Evolutionary conservation across 2,329 filamentous ascomycete species (phyloP), one percentile per base, ranked within the genome.

Genomic region (Talaromyces sp.): DNA sequence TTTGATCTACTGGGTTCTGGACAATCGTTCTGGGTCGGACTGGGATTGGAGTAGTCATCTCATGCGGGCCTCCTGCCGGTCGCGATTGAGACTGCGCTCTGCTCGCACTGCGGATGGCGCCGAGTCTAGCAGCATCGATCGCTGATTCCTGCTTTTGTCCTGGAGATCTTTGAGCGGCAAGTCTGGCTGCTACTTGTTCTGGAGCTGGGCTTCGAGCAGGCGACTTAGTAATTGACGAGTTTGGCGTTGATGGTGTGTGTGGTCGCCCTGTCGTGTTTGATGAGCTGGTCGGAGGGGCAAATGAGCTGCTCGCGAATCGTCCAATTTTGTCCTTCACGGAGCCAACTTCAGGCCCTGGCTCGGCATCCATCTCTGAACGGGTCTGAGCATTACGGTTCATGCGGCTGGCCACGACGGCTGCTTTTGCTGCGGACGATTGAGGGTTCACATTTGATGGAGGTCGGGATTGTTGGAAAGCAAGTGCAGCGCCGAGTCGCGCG

Each of bases 251-350:
- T 8, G 58, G 47, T 14, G 50, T n/a, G 29, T 46, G 51, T 40
- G 45, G 41, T 22, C 52, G 57, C 39, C 49, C 59, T 47, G 51
- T 58, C n/a, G 54, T 47, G 20, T 51, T 51, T 48, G 44, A 30
- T n/a, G 51, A 50, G 4, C 54, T 33, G 30, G 20, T 50, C 14
- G 55, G 46, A 32, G 52, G 37, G 2, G 61, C 42, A 11, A 60
- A 58, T 20, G 62, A 59, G 46, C 58, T 61, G 20, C 60, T 57
- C 19, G 65, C 64, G 51, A 73, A 72, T 46, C 53, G 63, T 43
- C 68, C 68, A 44, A 75, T 72, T 52, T 69, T 75, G 53, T 73
- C 70, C 57, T 58, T 73, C 36, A 76, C 73, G 4, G 71, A 69
- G 19, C 68, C 69, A 19, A 63, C 60, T 55, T 69, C 66, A 5